Conservation (phyloP, 495 filamentous ascomycete genomes). For the Aspergillus hancockii region DNA sequence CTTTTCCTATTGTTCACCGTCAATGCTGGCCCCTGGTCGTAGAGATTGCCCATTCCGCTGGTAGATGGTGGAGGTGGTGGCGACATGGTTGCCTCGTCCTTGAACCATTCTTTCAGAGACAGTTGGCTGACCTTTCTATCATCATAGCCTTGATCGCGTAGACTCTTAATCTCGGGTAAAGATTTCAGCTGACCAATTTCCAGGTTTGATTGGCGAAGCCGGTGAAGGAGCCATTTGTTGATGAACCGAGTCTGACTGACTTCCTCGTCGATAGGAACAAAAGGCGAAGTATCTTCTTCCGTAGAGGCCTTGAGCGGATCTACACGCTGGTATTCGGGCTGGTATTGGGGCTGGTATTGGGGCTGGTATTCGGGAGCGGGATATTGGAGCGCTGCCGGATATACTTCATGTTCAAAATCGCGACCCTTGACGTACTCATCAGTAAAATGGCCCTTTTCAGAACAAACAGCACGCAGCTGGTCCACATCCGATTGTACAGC, state of each 20-base stretch:
- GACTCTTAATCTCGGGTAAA: conserved; percentile 18
- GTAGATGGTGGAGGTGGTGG: neutral
- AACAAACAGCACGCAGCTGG: conserved; percentile 19
- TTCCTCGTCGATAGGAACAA: neutral
- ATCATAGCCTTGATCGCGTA: conserved; percentile 23
- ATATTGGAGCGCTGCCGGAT: neutral
- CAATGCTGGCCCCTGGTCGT: neutral
- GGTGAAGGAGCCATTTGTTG: conserved; percentile 36
- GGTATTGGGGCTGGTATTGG: neutral
- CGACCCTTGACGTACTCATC: conserved; percentile 16
- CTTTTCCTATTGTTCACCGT: too few relatives aligned
- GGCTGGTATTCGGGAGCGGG: neutral
- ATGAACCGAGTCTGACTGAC: conserved; percentile 16
- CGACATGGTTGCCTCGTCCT: conserved; percentile 17
- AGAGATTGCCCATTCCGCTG: neutral
- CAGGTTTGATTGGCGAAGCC: conserved; percentile 29
- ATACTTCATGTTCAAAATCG: conserved; percentile 1
- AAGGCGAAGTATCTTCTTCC: conserved; percentile 1
- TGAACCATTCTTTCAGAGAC: conserved; percentile 29
- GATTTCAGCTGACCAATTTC: conserved; percentile 31
- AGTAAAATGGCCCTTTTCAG: conserved; percentile 18
- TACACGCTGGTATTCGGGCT: neutral
- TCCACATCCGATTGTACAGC: conserved; percentile 22
- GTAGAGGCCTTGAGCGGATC: conserved; percentile 9
- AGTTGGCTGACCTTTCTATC: conserved; percentile 27